These are phyloP conservation scores for Lachnellula arida DNA, from an alignment of 2,329 filamentous ascomycete species.

Conservation along the genomic window DNA sequence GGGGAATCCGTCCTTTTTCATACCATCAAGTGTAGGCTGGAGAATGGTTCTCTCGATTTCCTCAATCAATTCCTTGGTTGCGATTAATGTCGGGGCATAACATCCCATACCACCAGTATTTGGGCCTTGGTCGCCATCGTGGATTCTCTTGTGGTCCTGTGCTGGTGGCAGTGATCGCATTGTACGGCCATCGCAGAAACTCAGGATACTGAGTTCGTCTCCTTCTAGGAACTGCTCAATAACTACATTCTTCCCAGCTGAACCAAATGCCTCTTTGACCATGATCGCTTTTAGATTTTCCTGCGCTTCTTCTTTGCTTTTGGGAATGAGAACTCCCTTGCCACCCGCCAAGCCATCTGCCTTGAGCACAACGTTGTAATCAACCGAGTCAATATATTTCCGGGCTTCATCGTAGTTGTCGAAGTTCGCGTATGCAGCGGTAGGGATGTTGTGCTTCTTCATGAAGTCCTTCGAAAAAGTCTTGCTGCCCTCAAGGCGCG, in stretches of 20 bases:
- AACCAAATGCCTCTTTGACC: slow-evolving; percentile 80
- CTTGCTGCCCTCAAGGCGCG: slow-evolving; percentile 92
- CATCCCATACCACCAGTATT: slow-evolving; percentile 99
- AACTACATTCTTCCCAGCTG: slow-evolving; percentile 84
- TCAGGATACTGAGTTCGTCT: slow-evolving; percentile 87
- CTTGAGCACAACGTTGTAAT: slow-evolving; percentile 84
- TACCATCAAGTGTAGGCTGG: slow-evolving; percentile 84
- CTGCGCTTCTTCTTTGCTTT: slow-evolving; percentile 73
- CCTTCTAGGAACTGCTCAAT: slow-evolving; percentile 92
- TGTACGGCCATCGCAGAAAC: slow-evolving; percentile 84
- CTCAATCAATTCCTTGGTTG: slow-evolving; percentile 67
- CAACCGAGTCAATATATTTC: slow-evolving; percentile 66
- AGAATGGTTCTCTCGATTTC: slow-evolving; percentile 76
- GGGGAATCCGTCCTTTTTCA: slow-evolving; percentile 72
- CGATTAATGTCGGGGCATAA: slow-evolving; percentile 84
- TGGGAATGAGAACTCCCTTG: slow-evolving; percentile 79
- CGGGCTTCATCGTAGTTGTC: slow-evolving; percentile 67
- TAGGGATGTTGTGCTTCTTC: slow-evolving; percentile 84
- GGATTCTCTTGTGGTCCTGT: slow-evolving; percentile 94
- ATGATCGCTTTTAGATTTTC: slow-evolving; percentile 83
- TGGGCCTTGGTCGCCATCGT: slow-evolving; percentile 82
- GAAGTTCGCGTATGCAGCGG: slow-evolving; percentile 88
- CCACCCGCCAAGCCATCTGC: slow-evolving; percentile 87
- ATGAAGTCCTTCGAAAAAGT: slow-evolving; percentile 98
- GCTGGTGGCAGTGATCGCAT: slow-evolving; percentile 82